These are phyloP conservation scores for Botrytis aclada DNA, from an alignment of 2,329 filamentous ascomycete species.

Conservation along the genomic window DNA sequence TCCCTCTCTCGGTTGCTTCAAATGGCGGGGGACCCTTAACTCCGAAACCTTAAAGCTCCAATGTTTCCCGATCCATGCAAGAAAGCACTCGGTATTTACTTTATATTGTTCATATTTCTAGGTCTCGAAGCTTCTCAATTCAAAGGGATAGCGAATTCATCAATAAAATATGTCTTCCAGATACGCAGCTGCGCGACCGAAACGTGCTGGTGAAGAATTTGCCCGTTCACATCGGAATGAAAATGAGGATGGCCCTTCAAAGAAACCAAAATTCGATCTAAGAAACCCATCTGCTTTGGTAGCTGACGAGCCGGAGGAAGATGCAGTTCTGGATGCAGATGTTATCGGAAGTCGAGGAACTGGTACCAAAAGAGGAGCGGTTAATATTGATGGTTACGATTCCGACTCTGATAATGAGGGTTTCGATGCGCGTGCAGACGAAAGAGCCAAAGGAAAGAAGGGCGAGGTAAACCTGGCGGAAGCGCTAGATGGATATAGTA, in stretches of 20 bases:
- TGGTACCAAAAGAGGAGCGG: conserved; percentile 83
- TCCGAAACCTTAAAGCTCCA: conserved; percentile 16
- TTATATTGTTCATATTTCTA: neutral
- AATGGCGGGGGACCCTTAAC: conserved; percentile 15
- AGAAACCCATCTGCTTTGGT: conserved; percentile 92
- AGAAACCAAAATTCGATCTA: conserved; percentile 88
- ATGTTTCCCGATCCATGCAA: neutral
- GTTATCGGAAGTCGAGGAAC: conserved; percentile 75
- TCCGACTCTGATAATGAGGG: conserved; percentile 91
- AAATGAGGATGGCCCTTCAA: conserved; percentile 48
- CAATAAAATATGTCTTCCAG: conserved; percentile 51
- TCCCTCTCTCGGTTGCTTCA: conserved; percentile 5
- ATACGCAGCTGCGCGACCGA: conserved; percentile 69
- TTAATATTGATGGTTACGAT: conserved; percentile 96
- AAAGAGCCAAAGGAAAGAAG: conserved; percentile 47
- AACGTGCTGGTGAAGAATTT: conserved; percentile 79
- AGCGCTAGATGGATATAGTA: conserved; percentile 54
- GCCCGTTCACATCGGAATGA: conserved; percentile 69
- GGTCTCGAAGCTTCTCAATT: neutral
- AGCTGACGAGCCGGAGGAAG: conserved; percentile 72
- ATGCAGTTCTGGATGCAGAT: conserved; percentile 81
- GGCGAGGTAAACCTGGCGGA: conserved; percentile 51
- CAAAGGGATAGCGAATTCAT: neutral
- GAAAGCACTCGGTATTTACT: neutral
- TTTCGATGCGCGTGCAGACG: conserved; percentile 71